Conservation (phyloP, 1,284 basidiomycete genomes). For the Singerocomus inundabilis region DNA sequence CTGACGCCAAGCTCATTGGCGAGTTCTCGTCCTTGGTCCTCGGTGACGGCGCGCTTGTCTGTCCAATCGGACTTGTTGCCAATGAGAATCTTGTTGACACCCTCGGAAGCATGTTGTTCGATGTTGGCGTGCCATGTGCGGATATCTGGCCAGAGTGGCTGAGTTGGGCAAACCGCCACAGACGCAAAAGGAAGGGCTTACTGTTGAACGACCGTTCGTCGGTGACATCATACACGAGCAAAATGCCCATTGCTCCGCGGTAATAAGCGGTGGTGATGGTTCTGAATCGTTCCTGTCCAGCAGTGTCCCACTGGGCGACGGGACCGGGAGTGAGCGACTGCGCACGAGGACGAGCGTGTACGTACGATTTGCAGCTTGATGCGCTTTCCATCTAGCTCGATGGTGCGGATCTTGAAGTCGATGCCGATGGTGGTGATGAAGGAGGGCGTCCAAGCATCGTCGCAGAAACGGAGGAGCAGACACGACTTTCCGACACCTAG, state of each 20-base stretch:
- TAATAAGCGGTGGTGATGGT: conserved; percentile 99
- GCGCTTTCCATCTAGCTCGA: conserved; percentile 93
- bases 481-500: conserved; percentile 98
- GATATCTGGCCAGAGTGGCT: conserved; percentile 65
- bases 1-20: conserved; percentile 89
- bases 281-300: conserved; percentile 98
- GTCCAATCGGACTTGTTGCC: conserved; percentile 99
- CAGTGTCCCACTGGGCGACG: conserved; percentile 87
- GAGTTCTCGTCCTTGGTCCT: conserved; percentile 80
- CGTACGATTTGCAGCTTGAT: conserved; percentile 95
- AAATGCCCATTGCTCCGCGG: conserved; percentile 98
- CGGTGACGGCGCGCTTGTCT: conserved; percentile 91
- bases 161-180: conserved; percentile 5
- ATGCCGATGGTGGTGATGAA: conserved; percentile 99
- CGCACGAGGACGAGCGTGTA: conserved; percentile 15
- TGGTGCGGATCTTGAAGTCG: conserved; percentile 96
- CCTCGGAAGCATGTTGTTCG: conserved; percentile 98
- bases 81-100: conserved; percentile 98
- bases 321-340: conserved; percentile 2
- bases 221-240: conserved; percentile 98
- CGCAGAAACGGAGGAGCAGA: conserved; percentile 96
- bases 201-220: conserved; percentile 98
- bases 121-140: conserved; percentile 99
- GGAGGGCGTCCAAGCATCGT: conserved; percentile 99
- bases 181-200: conserved; percentile 42